These are phyloP conservation scores for Dictyostelium purpureum DNA, from an alignment of 78 protist genomes.

Conservation along the genomic window DNA sequence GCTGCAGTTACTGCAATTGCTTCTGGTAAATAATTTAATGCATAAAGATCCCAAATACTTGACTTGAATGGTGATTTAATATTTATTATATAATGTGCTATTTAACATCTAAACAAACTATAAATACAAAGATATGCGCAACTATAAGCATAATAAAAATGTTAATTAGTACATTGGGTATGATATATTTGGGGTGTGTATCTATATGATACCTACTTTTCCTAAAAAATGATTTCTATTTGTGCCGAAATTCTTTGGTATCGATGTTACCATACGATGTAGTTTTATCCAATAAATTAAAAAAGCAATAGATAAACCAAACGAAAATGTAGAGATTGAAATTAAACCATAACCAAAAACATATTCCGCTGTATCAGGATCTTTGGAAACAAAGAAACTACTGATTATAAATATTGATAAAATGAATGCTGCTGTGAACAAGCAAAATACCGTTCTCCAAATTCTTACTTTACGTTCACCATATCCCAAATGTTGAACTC, in stretches of 20 bases:
- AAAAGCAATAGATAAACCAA: conserved; percentile 53
- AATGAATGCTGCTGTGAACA: conserved; percentile 29
- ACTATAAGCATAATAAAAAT: background rate
- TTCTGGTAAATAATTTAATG: conserved; percentile 69
- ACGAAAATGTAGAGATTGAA: conserved; percentile 25
- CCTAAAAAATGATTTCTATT: background rate
- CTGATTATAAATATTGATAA: conserved; percentile 37
- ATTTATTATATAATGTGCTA: conserved; percentile 51
- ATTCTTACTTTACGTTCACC: conserved; percentile 40
- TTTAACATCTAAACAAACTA: conserved; percentile 64
- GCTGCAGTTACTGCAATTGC: conserved; percentile 67
- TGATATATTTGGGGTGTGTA: background rate
- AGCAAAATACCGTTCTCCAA: conserved; percentile 53
- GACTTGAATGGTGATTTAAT: conserved; percentile 15
- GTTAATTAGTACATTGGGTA: background rate
- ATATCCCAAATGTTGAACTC: conserved; percentile 50
- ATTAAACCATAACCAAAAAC: conserved; percentile 60
- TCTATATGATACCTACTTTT: background rate
- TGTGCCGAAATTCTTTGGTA: background rate
- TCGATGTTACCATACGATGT: conserved; percentile 38
- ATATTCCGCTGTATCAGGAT: conserved; percentile 5
- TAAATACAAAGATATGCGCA: conserved; percentile 39
- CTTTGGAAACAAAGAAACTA: background rate
- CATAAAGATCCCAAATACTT: conserved; percentile 57
- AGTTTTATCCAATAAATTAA: conserved; percentile 49